These are phyloP conservation scores for Cyamopsis tetragonoloba DNA, from an alignment of 306 rosid genomes.

Conservation along the genomic window DNA sequence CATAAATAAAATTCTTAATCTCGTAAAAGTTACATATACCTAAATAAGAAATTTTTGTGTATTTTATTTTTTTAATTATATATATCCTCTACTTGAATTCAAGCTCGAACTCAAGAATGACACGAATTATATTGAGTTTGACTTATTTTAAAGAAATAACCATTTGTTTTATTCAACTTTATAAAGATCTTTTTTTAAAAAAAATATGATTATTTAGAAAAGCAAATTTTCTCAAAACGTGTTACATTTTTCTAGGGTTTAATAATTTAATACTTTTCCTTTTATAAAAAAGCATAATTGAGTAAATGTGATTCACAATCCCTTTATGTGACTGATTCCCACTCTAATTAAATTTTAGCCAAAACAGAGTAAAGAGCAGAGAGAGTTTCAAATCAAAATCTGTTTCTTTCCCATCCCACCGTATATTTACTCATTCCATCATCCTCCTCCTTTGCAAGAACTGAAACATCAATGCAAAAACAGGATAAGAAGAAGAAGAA, in stretches of 20 bases:
- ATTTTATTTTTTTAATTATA: background rate
- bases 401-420: background rate
- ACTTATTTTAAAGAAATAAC: no score
- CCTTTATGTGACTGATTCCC: conserved; percentile 31
- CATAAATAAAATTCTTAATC: no score
- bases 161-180: no score
- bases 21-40: no score
- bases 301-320: background rate
- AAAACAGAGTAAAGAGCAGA: conserved; percentile 4
- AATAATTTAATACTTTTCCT: background rate
- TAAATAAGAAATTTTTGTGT: no score
- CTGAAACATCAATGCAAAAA: conserved; percentile 24
- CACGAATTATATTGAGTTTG: no score
- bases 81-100: background rate
- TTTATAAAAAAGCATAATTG: conserved; percentile 8
- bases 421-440: conserved; percentile 18
- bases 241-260: background rate
- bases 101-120: no score
- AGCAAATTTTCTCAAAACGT: background rate
- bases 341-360: background rate
- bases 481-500: background rate
- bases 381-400: background rate
- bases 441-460: conserved; percentile 16
- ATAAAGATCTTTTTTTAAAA: background rate
- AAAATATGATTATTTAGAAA: no score